phyloP scores from a whole-genome alignment of 306 rosid species.

The Delonix regia region DNA sequence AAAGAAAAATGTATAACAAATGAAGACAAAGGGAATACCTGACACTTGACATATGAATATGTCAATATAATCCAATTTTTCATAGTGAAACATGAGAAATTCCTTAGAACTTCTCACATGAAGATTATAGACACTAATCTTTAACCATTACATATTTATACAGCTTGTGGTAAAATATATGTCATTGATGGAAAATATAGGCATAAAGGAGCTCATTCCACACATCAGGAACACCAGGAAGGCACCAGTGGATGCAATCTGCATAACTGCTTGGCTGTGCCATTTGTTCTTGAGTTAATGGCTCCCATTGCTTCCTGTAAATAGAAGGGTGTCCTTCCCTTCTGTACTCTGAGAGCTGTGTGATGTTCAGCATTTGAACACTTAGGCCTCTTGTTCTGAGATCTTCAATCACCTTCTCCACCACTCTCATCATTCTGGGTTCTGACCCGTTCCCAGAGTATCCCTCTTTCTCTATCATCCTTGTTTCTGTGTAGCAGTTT shows the following conservation, averaged over 20 bases:
- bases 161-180: not conserved
- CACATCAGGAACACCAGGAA: conserved; percentile 85
- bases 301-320: conserved; percentile 88
- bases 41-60: not conserved
- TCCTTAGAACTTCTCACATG: no score
- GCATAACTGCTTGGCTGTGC: conserved; percentile 71
- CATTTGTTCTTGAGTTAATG: conserved; percentile 48
- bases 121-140: no score
- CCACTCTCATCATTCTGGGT: conserved; percentile 69
- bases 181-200: conserved; percentile 50
- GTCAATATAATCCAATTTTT: not conserved
- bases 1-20: not conserved
- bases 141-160: no score
- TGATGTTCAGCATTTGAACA: conserved; percentile 74
- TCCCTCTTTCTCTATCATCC: conserved; percentile 53
- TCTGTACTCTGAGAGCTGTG: conserved; percentile 85
- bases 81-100: not conserved
- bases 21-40: not conserved
- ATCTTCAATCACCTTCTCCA: conserved; percentile 55
- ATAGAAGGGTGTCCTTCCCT: conserved; percentile 90
- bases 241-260: conserved; percentile 96
- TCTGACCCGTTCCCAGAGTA: conserved; percentile 65
- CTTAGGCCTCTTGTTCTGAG: conserved; percentile 61
- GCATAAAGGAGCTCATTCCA: conserved; percentile 88
- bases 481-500: conserved; percentile 69